Evolutionary conservation across 495 filamentous ascomycete species (phyloP).

Genomic region (Neurospora sp.): DNA sequence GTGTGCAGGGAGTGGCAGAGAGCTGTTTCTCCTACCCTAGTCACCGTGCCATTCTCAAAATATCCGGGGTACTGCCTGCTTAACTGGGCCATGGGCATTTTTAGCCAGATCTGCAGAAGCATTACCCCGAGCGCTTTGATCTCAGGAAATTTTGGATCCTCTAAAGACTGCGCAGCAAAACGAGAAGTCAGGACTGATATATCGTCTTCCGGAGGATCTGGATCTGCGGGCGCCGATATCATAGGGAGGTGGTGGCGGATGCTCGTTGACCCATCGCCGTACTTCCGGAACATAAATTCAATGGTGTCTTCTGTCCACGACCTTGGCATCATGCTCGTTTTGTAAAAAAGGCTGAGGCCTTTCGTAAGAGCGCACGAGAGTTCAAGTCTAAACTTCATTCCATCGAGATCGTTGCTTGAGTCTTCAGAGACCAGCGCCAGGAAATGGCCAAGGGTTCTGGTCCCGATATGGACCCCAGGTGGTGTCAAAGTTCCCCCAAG

Average conservation of each 20-base stretch:
- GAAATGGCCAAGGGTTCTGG: background rate
- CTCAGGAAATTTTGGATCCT: background rate
- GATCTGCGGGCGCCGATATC: background rate
- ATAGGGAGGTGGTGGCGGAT: background rate
- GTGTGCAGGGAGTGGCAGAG: background rate
- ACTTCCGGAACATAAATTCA: background rate
- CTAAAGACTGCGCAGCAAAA: background rate
- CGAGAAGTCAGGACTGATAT: background rate
- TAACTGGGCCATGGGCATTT: background rate
- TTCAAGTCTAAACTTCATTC: too few species aligned
- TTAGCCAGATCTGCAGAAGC: background rate
- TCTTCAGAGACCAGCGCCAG: background rate
- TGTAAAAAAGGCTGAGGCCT: background rate
- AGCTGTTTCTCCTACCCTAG: background rate
- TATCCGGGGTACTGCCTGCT: background rate
- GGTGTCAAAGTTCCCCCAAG: rapidly evolving
- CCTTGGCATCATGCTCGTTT: background rate
- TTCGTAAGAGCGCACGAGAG: background rate
- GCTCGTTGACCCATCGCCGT: background rate
- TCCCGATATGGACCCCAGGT: background rate
- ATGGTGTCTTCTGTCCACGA: background rate
- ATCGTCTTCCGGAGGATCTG: background rate
- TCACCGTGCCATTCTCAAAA: background rate
- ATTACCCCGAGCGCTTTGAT: background rate
- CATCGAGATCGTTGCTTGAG: too few species aligned